phyloP scores from a whole-genome alignment of 176 grass and related monocot genomes.

The Cymbopogon citratus region DNA sequence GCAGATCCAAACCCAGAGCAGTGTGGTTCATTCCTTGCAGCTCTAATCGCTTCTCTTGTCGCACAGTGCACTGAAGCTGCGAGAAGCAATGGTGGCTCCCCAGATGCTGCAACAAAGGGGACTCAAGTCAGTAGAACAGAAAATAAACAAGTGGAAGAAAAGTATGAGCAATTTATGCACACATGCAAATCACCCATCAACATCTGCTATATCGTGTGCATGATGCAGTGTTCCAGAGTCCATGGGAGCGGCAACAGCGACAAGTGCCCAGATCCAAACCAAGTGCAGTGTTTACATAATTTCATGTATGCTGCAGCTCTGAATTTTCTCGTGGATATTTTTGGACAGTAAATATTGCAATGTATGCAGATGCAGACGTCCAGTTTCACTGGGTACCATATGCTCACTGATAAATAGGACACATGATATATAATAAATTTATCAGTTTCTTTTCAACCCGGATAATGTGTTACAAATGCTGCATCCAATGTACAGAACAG shows the following conservation, averaged over 20 bases:
- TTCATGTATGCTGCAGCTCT: neutral
- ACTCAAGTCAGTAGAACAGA: neutral
- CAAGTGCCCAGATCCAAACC: neutral
- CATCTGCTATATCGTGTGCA: neutral
- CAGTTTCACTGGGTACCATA: neutral
- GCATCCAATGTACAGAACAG: slow-evolving; percentile 8
- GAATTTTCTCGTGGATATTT: neutral
- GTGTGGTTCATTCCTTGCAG: slow-evolving; percentile 38
- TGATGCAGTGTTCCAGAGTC: neutral
- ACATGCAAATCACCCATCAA: neutral
- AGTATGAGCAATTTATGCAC: neutral
- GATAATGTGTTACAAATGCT: neutral
- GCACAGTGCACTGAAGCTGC: slow-evolving; percentile 80
- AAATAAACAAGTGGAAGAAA: neutral
- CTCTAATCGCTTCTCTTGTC: slow-evolving; percentile 58
- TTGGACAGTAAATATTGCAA: neutral
- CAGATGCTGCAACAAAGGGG: slow-evolving; percentile 52
- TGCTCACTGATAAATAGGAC: neutral
- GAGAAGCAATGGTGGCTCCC: slow-evolving; percentile 85
- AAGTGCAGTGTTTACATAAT: neutral
- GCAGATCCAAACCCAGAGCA: slow-evolving; percentile 25
- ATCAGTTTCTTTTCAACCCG: neutral
- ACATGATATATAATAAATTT: neutral
- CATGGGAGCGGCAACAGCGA: neutral
- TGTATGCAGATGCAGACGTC: neutral